Conservation (phyloP, 495 filamentous ascomycete species). For the Penicillium diatomitis region DNA sequence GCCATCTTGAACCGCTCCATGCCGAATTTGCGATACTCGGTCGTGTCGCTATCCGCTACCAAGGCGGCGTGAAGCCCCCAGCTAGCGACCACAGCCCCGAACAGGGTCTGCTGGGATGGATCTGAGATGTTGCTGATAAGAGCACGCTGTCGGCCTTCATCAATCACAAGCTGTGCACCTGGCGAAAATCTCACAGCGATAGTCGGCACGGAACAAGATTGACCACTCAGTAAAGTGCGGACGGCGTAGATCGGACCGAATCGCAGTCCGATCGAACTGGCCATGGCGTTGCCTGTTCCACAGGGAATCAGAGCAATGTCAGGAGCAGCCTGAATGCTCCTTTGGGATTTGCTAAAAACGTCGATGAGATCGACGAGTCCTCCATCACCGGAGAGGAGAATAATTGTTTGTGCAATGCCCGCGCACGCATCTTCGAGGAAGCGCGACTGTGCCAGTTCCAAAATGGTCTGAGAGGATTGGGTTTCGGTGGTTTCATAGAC, state of each 20-base stretch:
- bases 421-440: constrained; percentile 40
- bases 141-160: constrained; percentile 27
- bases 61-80: constrained; percentile 84
- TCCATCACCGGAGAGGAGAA: constrained; percentile 82
- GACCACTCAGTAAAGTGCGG: constrained; percentile 37
- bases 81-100: constrained; percentile 75
- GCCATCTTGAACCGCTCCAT: constrained; percentile 73
- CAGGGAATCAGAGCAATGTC: constrained; percentile 60
- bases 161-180: constrained; percentile 37
- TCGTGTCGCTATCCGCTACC: constrained; percentile 80
- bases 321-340: constrained; percentile 25
- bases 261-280: constrained; percentile 50
- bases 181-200: constrained; percentile 61
- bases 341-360: constrained; percentile 31
- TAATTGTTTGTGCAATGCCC: constrained; percentile 46
- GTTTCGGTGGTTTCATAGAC: constrained; percentile 48
- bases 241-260: constrained; percentile 19
- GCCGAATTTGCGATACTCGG: constrained; percentile 64
- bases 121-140: constrained; percentile 9
- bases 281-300: constrained; percentile 86
- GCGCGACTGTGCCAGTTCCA: constrained; percentile 44
- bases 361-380: constrained; percentile 75
- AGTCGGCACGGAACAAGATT: constrained; percentile 35
- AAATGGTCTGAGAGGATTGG: constrained; percentile 46
- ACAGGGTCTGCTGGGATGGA: constrained; percentile 31